Evolutionary conservation across 2,329 filamentous ascomycete species (phyloP).

Genomic region (Gnomoniopsis sp.): DNA sequence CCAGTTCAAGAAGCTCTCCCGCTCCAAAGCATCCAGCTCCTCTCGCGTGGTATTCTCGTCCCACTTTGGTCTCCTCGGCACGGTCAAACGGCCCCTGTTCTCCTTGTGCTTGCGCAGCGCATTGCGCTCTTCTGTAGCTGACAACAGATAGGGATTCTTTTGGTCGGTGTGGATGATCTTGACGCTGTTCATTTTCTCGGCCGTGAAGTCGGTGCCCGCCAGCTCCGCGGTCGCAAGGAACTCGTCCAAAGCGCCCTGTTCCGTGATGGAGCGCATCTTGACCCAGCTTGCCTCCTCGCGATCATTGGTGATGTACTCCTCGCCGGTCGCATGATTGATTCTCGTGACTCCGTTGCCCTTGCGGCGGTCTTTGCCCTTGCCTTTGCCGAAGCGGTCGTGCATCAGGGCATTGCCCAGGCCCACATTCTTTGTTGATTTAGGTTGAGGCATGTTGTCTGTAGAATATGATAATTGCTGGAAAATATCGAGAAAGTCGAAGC

Average conservation of each 20-base stretch:
- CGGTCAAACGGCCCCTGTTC: conserved; percentile 76
- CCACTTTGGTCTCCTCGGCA: conserved; percentile 88
- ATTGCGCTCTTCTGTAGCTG: conserved; percentile 75
- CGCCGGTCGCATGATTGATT: conserved; percentile 75
- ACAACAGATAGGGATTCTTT: conserved; percentile 90
- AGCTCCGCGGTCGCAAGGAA: conserved; percentile 94
- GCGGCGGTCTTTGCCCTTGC: conserved; percentile 80
- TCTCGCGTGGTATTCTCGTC: conserved; percentile 78
- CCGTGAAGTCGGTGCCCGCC: conserved; percentile 97
- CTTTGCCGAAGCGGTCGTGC: conserved; percentile 97
- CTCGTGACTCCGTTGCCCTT: conserved; percentile 57
- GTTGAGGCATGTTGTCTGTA: conserved; percentile 50
- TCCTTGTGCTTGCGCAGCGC: conserved; percentile 77
- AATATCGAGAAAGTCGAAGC: not conserved
- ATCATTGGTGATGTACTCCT: conserved; percentile 89
- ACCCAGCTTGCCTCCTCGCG: conserved; percentile 92
- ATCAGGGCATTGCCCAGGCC: conserved; percentile 96
- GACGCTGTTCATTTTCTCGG: conserved; percentile 97
- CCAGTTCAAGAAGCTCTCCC: conserved; percentile 81
- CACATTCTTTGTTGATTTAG: conserved; percentile 93
- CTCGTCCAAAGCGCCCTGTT: conserved; percentile 94
- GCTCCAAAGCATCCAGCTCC: conserved; percentile 76
- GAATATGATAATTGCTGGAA: not conserved
- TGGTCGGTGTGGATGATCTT: conserved; percentile 98
- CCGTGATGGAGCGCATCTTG: conserved; percentile 98